Evolutionary conservation across 257 asterid species (phyloP).

Genomic region (Penstemon eatonii): DNA sequence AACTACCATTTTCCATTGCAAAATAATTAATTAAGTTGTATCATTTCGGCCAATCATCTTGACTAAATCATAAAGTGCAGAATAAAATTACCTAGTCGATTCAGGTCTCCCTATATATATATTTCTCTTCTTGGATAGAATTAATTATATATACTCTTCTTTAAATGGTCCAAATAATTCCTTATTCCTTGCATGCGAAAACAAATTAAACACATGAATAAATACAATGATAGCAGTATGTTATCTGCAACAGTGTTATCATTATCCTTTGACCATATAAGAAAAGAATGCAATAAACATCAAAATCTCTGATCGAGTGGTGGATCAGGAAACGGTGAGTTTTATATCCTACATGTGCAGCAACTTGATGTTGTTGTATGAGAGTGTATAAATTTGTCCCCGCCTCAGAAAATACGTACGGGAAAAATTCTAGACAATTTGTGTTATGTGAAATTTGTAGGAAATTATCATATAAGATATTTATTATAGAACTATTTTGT

Average conservation of each 20-base stretch:
- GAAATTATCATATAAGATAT: too few relatives aligned
- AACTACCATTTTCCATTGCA: not conserved
- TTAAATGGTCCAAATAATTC: slow-evolving; percentile 15
- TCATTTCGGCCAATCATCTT: not conserved
- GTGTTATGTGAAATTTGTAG: too few relatives aligned
- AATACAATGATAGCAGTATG: slow-evolving; percentile 37
- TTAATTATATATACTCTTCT: slow-evolving; percentile 23
- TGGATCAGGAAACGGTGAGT: slow-evolving; percentile 37
- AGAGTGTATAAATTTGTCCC: slow-evolving; percentile 21
- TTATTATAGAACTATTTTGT: too few relatives aligned
- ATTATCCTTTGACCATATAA: slow-evolving; percentile 33
- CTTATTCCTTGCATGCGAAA: slow-evolving; percentile 16
- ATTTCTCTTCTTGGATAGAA: slow-evolving; percentile 26
- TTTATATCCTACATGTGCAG: slow-evolving; percentile 22
- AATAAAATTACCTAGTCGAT: not conserved
- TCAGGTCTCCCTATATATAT: not conserved
- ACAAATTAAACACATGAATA: slow-evolving; percentile 34
- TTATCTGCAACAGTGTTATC: slow-evolving; percentile 30
- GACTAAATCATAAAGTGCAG: slow-evolving; percentile 13
- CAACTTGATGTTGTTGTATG: slow-evolving; percentile 26
- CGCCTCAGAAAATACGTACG: too few relatives aligned
- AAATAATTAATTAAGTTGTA: slow-evolving; percentile 4
- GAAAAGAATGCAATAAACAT: not conserved
- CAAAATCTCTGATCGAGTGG: slow-evolving; percentile 26
- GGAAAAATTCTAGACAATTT: too few relatives aligned